Base-by-base conservation (phyloP, 495 filamentous ascomycete species). In the Penicillium salamii region DNA sequence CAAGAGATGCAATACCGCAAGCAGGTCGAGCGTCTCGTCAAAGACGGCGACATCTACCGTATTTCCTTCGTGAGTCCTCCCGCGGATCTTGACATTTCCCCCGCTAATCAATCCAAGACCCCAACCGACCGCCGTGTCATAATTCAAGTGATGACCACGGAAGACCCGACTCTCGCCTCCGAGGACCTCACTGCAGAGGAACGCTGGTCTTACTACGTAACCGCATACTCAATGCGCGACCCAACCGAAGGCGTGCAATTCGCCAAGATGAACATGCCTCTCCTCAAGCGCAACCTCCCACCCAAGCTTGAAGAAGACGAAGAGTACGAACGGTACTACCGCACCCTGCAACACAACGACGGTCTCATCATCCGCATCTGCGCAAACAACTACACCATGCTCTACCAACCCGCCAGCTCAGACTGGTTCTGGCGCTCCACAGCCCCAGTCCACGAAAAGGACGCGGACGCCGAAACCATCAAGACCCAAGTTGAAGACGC, bases 151-250 rank as follows among this genome's bases (percentile, higher is more conserved):
- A 74, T 95, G 49, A 87, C 86, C 37, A 84, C 80, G 43, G 89
- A 91, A 52, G 90, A 96, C 54, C 80, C 84, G 4, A 95, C 90
- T 0, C 87, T 92, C 58, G 81, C 90, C 44, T 74, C 71, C 43
- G 76, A 78, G 26, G 77, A 79, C 18, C 62, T 86, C 24, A 78
- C 72, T 52, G 66, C 73, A 23, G 78, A 83, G 46, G 77, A 78
- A 37, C 77, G 77, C 42, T 97, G 92, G 92, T 86, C 88, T 41
- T 91, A 92, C 75, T 99, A 99, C 62, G 87, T 96, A 34, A 89
- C 90, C 33, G 88, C 91, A 8, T 99, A 87, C 68, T 85, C 86
- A 39, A 87, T 88, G 61, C 77, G 90, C 35, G 91, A 95, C 49
- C 88, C 86, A 5, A 99, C 95, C 12, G 95, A 99, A 67, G 89